Percentiles rank a stretch among this genome's conserved stretches.
These are phyloP conservation scores for Gossypioides kirkii DNA, from an alignment of 345 rosid species.

Conservation along the genomic window DNA sequence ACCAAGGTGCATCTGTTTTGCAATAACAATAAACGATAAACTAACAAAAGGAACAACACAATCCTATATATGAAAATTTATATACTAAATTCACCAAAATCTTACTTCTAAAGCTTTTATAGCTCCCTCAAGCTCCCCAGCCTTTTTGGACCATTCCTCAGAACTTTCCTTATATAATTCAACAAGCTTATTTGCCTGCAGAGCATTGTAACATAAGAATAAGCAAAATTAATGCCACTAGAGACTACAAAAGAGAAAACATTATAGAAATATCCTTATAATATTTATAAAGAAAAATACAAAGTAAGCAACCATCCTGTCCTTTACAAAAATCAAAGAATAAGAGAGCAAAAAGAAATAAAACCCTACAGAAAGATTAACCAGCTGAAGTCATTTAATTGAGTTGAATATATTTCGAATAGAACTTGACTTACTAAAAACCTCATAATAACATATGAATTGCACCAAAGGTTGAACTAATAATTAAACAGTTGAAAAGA, in stretches of 20 bases:
- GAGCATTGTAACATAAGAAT: conserved; percentile 12
- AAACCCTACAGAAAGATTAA: not conserved
- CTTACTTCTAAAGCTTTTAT: conserved; percentile 87
- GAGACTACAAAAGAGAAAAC: not conserved
- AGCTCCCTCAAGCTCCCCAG: conserved; percentile 96
- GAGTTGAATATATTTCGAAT: not conserved
- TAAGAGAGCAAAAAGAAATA: not conserved
- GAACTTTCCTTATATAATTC: conserved; percentile 88
- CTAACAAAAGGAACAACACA: conserved; percentile 16
- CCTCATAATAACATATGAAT: not conserved
- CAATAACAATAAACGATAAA: conserved; percentile 16
- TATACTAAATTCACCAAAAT: conserved; percentile 10
- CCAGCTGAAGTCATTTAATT: not conserved
- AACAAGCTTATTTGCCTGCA: conserved; percentile 79
- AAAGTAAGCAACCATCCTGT: not conserved
- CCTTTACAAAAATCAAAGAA: not conserved
- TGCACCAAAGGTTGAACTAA: not conserved
- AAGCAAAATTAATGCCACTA: not conserved
- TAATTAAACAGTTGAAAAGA: not conserved
- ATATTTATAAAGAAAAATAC: not conserved
- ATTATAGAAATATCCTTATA: not conserved
- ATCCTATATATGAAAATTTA: not conserved
- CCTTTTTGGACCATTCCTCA: conserved; percentile 91
- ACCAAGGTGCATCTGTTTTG: conserved; percentile 52
- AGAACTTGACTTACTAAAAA: not conserved